Percentiles rank a stretch among this genome's conserved stretches.
Evolutionary conservation across 108 stramenopile species (phyloP).

Genomic region (Pseudonitzschia multistriata): DNA sequence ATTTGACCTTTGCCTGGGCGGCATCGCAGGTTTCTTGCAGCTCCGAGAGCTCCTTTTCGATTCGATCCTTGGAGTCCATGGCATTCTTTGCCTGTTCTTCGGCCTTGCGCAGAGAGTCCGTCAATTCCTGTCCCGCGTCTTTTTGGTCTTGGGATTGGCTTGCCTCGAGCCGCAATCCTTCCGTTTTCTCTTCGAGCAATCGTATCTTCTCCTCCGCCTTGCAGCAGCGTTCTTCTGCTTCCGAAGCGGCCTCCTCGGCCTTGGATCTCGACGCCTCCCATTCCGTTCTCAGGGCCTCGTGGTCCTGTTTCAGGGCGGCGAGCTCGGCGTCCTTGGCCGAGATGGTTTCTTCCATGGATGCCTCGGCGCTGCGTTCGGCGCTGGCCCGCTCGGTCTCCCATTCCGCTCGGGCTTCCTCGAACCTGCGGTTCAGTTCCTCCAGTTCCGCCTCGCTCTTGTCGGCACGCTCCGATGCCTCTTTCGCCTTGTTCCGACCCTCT

Average conservation of each 20-base stretch:
- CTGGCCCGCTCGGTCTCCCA: not conserved
- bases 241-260: not conserved
- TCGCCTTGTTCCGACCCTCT: not conserved
- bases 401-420: not conserved
- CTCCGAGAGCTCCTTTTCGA: not conserved
- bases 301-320: not conserved
- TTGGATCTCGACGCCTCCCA: not conserved
- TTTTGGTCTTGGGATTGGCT: not conserved
- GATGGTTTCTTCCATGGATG: not conserved
- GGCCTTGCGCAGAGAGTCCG: not conserved
- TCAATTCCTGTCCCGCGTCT: not conserved
- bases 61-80: not conserved
- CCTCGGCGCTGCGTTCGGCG: not conserved
- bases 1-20: not conserved
- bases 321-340: not conserved
- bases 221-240: not conserved
- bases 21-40: not conserved
- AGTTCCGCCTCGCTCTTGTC: not conserved
- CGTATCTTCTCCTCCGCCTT: not conserved
- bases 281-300: not conserved
- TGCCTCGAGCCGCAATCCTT: not conserved
- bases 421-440: not conserved
- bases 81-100: not conserved
- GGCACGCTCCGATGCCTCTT: not conserved
- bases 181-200: not conserved